A percentile compares a stretch with the other conserved stretches of the same genome.
These are phyloP conservation scores for Puccinia brachypodii DNA, from an alignment of 1,284 basidiomycete genomes.

Conservation along the genomic window DNA sequence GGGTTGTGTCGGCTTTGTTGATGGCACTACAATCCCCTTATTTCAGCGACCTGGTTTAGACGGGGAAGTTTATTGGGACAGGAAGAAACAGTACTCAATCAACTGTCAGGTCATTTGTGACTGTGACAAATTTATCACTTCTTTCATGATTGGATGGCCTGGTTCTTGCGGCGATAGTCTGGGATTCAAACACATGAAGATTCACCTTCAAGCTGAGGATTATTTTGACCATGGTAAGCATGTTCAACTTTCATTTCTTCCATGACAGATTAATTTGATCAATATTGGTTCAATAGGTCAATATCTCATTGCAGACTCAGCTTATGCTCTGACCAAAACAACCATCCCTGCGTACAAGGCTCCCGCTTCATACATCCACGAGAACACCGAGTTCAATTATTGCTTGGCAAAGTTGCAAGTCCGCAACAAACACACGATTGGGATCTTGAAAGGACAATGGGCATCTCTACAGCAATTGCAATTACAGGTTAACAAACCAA, in stretches of 20 bases:
- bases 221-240: too few species aligned
- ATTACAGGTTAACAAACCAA: not conserved
- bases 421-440: constrained; percentile 26
- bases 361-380: not conserved
- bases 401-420: constrained; percentile 15
- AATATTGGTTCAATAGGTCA: too few species aligned
- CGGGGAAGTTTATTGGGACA: constrained; percentile 10
- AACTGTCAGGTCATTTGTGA: too few species aligned
- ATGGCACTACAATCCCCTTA: not conserved
- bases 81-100: too few species aligned
- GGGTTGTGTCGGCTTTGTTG: too few species aligned
- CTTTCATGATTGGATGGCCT: constrained; percentile 1
- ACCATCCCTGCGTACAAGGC: constrained; percentile 15
- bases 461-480: not conserved
- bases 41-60: constrained; percentile 3
- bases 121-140: constrained; percentile 11
- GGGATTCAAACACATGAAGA: not conserved
- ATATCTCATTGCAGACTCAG: constrained; percentile 27
- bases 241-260: too few species aligned
- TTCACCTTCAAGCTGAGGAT: not conserved
- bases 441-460: constrained; percentile 13
- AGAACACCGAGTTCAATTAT: constrained; percentile 15
- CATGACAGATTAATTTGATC: too few species aligned
- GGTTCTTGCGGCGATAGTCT: constrained; percentile 10
- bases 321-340: not conserved